Base-by-base conservation (phyloP, 352 stramenopile genomes). In the Pilasporangium apinafurcum region DNA sequence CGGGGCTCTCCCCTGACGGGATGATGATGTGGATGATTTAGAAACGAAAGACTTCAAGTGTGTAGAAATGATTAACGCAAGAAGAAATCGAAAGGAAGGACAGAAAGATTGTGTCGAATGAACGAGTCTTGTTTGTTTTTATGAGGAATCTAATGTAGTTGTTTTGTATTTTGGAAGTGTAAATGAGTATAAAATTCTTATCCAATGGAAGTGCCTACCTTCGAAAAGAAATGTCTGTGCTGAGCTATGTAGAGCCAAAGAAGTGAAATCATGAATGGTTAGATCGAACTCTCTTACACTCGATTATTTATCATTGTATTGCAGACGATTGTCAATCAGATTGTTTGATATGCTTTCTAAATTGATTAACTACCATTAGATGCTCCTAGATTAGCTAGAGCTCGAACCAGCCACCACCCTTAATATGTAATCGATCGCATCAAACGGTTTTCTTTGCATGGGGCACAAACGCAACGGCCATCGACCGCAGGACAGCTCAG, bases 1-100 rank as follows among this genome's bases (percentile, higher is more conserved):
- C 77, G 16, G 71, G 66, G 3, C 55, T 90, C 10, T 90, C 72
- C 1, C 68, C 76, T 2, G 77, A 90, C 20, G 77, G 74, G 22
- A 87, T 90, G 77, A 90, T 87, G 72, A 87, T 90, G 74, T 90
- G 77, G 77, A 90, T 90, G 77, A 90, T 90, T 42, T 90, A 61
- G 55, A 6, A 22, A 22, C 22, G 34, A 9, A 9, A 1, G 10
- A n/a, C 21, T 16, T 27, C 9, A 24, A 36, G 8, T 46, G 27
- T 47, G 14, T 16, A 49, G 16, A 30, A 24, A 25, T 24, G 25
- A 41, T 37, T 14, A 41, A 30, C 12, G 39, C n/a, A 35, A 13
- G 29, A n/a, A 4, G 28, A 13, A 27, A 37, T 5, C 37, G 31
- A 31, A 24, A 2, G 10, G 14, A n/a, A n/a, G n/a, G n/a, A n/a